Evolutionary conservation across 352 stramenopile genomes (phyloP), one percentile per base, ranked within the genome.

Genomic region (Globisporangium canariense): DNA sequence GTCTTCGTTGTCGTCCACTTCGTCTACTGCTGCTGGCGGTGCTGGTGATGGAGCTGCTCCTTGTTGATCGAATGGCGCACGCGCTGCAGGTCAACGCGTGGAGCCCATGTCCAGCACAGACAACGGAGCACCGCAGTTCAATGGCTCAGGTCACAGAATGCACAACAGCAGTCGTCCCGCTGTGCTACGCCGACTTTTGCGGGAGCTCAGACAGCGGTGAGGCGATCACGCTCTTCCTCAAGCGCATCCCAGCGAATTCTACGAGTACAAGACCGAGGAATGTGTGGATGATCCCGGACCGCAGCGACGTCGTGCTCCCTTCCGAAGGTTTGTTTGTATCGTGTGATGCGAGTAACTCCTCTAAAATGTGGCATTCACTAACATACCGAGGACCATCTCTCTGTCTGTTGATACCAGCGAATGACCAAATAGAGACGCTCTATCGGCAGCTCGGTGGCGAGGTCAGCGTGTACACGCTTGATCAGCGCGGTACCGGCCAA

Each of bases 381-480:
- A 58, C 52, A 16, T 13, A 30, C 13, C 14, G 11, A 25, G 25
- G 13, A n/a, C 7, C 16, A 6, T 18, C 4, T 55, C 9, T 16
- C 25, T 20, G 16, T 46, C 36, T 43, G n/a, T 14, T 62, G 54
- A 20, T 40, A 52, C 47, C 41, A 69, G 66, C 64, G 14, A 71
- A 78, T 2, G 46, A 73, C 8, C 69, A 78, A 32, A 83, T 89
- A 65, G 47, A 63, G 47, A 62, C 74, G 28, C 66, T 89, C 54
- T 83, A 81, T 40, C 58, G 75, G 54, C 62, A 79, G 30, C 60
- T 88, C 28, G 67, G 63, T 49, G 67, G 67, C 34, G 49, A 69
- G 2, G 67, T 70, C 14, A 79, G 79, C 40, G 63, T 90, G 28
- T 88, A 90, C 68, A 81, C 75, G 4, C 72, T 90, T 41, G 71